Evolutionary conservation across 768 basidiomycete genomes (phyloP).

Genomic region (Lentinus tigrinus): DNA sequence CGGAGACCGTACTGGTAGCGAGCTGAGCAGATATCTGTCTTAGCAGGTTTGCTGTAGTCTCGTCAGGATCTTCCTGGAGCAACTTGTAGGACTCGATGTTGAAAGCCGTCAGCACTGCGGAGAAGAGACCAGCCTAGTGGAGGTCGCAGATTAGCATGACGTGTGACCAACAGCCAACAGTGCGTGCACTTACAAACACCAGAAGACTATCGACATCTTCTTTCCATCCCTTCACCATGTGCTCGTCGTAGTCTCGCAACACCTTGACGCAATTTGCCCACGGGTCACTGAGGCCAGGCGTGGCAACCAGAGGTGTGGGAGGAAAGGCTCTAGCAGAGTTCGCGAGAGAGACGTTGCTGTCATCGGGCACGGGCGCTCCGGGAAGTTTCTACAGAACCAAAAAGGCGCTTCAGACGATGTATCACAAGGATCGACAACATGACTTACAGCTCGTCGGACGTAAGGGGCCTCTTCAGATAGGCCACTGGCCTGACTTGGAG

Average conservation of each 20-base stretch:
- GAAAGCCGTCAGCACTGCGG: conserved; percentile 19
- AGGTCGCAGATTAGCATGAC: neutral
- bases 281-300: neutral
- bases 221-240: conserved; percentile 12
- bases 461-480: neutral
- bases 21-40: neutral
- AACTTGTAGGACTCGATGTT: conserved; percentile 16
- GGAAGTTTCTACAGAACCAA: neutral
- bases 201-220: conserved; percentile 14
- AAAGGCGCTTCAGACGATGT: neutral
- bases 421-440: neutral
- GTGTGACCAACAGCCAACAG: neutral
- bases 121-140: conserved; percentile 17
- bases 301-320: neutral
- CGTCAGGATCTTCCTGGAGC: conserved; percentile 9
- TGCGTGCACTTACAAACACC: conserved; percentile 4
- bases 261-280: conserved; percentile 7
- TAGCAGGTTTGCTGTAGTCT: neutral
- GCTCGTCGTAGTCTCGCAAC: conserved; percentile 8
- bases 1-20: neutral
- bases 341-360: neutral
- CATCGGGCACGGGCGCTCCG: neutral
- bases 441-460: neutral
- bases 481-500: neutral
- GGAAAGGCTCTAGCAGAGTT: neutral